Percentiles rank a stretch among this genome's conserved stretches.
phyloP scores from a whole-genome alignment of 2,329 filamentous ascomycete species.

The Juglanconis juglandina region DNA sequence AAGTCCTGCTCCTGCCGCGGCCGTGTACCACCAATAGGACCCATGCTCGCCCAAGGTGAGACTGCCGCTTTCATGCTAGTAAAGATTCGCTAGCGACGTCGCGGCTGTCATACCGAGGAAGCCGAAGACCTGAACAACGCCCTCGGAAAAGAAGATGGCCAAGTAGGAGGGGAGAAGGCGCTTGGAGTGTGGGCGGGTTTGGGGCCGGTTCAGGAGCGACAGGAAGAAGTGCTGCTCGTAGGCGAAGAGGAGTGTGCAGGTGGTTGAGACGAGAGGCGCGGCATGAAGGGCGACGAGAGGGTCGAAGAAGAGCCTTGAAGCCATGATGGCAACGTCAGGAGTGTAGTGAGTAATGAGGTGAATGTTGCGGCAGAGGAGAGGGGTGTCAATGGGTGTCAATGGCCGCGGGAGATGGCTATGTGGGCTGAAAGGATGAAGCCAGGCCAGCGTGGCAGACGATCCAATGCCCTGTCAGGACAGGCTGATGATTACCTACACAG shows the following conservation, averaged over 20 bases:
- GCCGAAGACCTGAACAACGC: slow-evolving; percentile 30
- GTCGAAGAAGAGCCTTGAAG: slow-evolving; percentile 28
- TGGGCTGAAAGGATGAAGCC: too few relatives aligned
- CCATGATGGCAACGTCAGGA: background rate
- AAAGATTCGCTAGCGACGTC: slow-evolving; percentile 27
- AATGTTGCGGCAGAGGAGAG: background rate
- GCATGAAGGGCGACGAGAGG: slow-evolving; percentile 37
- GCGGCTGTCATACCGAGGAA: slow-evolving; percentile 33
- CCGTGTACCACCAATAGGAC: slow-evolving; percentile 31
- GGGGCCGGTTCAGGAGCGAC: slow-evolving; percentile 29
- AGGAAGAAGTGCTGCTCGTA: slow-evolving; percentile 44
- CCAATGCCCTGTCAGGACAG: too few relatives aligned
- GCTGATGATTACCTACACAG: too few relatives aligned
- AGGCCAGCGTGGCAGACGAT: too few relatives aligned
- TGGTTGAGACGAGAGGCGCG: slow-evolving; percentile 45
- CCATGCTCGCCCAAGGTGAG: slow-evolving; percentile 24
- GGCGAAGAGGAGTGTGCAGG: slow-evolving; percentile 43
- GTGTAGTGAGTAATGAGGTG: background rate
- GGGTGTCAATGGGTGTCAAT: background rate
- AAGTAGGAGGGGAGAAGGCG: slow-evolving; percentile 42
- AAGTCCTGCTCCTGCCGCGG: slow-evolving; percentile 27
- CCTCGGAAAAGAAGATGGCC: slow-evolving; percentile 36
- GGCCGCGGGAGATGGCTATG: too few relatives aligned
- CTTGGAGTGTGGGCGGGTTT: slow-evolving; percentile 29
- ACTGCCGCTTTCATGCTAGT: background rate